A percentile compares a stretch with the other conserved stretches of the same genome.
phyloP scores from a whole-genome alignment of 2,329 filamentous ascomycete species.

The Xylaria sp. region DNA sequence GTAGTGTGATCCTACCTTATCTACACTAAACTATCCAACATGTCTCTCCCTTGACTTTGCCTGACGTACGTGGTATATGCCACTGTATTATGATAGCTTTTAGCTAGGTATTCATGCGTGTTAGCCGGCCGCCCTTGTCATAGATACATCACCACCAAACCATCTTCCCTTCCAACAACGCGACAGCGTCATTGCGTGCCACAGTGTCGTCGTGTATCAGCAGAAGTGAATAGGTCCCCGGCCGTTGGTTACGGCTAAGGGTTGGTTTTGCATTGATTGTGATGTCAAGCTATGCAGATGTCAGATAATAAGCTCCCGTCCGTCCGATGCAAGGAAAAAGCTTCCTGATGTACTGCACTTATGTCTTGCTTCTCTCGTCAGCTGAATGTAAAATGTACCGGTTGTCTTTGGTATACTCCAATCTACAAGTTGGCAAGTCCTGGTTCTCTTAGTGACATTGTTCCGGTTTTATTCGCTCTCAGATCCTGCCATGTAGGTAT shows the following conservation, averaged over 20 bases:
- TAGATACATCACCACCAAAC: constrained; percentile 10
- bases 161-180: neutral
- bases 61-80: constrained; percentile 5
- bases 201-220: constrained; percentile 22
- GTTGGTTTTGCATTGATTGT: constrained; percentile 6
- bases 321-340: constrained; percentile 12
- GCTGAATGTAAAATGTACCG: constrained; percentile 16
- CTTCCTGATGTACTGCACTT: constrained; percentile 4
- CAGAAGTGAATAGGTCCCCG: neutral
- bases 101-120: neutral
- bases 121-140: constrained; percentile 19
- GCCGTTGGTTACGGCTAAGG: neutral
- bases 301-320: constrained; percentile 32
- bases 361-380: constrained; percentile 28
- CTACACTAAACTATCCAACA: neutral
- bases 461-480: neutral
- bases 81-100: neutral
- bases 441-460: constrained; percentile 1
- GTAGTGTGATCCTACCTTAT: neutral
- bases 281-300: constrained; percentile 30
- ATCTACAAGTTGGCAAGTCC: neutral
- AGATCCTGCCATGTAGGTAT: constrained; percentile 22
- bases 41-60: neutral
- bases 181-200: constrained; percentile 24
- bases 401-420: neutral